Evolutionary conservation across 2,329 filamentous ascomycete genomes (phyloP).

Genomic region (Colletotrichum siamense): DNA sequence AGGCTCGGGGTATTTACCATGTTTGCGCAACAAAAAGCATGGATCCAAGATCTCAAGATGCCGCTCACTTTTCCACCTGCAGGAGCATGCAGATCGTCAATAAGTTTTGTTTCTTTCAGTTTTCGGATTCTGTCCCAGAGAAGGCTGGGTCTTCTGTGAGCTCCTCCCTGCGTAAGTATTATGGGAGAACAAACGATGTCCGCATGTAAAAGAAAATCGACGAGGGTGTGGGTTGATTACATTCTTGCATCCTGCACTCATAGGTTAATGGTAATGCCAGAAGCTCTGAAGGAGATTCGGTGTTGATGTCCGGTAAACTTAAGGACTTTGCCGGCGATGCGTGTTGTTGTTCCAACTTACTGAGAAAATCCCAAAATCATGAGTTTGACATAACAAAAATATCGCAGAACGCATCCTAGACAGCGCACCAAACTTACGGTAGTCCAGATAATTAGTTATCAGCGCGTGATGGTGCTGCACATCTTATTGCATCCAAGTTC

Average conservation of each 20-base stretch:
- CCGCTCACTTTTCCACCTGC: not conserved
- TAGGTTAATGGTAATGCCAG: fast-evolving
- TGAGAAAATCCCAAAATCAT: fast-evolving
- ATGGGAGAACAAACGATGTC: not conserved
- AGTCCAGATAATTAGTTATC: too few species aligned
- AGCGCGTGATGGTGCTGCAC: not conserved
- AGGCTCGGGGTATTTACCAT: not conserved
- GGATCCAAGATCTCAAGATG: not conserved
- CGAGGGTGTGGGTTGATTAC: not conserved
- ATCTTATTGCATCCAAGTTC: not conserved
- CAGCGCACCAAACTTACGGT: not conserved
- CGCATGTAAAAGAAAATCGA: not conserved
- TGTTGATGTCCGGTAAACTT: not conserved
- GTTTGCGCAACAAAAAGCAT: not conserved
- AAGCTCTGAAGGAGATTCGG: not conserved
- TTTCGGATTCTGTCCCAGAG: not conserved
- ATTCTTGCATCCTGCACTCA: not conserved
- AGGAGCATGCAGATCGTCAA: not conserved
- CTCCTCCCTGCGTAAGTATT: not conserved
- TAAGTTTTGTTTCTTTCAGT: not conserved
- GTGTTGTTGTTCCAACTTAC: not conserved
- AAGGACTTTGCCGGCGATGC: fast-evolving
- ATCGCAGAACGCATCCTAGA: not conserved
- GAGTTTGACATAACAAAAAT: fast-evolving
- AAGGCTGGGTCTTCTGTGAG: not conserved